These are phyloP conservation scores for Yarrowia divulgata DNA, from an alignment of 805 yeast species.

Conservation along the genomic window DNA sequence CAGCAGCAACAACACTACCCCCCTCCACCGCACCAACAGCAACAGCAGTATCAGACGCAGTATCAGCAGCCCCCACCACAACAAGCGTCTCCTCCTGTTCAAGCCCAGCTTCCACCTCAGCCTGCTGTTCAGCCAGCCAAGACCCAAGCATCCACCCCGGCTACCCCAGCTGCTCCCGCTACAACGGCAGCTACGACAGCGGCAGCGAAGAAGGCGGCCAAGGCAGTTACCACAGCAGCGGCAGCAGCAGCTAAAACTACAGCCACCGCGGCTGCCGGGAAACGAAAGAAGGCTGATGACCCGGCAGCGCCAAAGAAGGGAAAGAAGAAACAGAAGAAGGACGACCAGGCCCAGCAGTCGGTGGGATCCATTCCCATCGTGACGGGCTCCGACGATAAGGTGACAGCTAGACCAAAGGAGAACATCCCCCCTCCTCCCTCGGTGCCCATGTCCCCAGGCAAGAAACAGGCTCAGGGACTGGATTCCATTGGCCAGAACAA, in stretches of 20 bases:
- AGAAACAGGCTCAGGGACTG: constrained; percentile 35
- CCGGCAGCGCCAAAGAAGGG: constrained; percentile 41
- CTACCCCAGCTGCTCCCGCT: constrained; percentile 32
- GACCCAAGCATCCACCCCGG: constrained; percentile 5
- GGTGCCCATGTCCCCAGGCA: constrained; percentile 34
- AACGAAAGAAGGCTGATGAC: constrained; percentile 27
- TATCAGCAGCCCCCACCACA: constrained; percentile 9
- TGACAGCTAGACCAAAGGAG: constrained; percentile 22
- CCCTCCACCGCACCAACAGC: constrained; percentile 19
- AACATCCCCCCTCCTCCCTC: constrained; percentile 31
- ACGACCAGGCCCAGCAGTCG: constrained; percentile 17
- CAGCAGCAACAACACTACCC: constrained; percentile 6
- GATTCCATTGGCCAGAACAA: constrained; percentile 37
- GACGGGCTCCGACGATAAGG: constrained; percentile 25
- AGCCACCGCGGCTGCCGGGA: constrained; percentile 25
- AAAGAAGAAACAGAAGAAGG: constrained; percentile 41
- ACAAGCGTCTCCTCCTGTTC: constrained; percentile 1
- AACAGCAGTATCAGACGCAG: constrained; percentile 27
- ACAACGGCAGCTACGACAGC: background rate
- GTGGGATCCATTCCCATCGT: constrained; percentile 38
- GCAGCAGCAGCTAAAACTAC: constrained; percentile 6
- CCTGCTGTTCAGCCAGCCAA: background rate
- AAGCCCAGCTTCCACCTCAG: background rate
- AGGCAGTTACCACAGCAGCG: constrained; percentile 41
- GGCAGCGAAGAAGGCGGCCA: constrained; percentile 13